phyloP scores from a whole-genome alignment of 192 early-diverging fungal species.

The Phlyctochytrium bullatum region DNA sequence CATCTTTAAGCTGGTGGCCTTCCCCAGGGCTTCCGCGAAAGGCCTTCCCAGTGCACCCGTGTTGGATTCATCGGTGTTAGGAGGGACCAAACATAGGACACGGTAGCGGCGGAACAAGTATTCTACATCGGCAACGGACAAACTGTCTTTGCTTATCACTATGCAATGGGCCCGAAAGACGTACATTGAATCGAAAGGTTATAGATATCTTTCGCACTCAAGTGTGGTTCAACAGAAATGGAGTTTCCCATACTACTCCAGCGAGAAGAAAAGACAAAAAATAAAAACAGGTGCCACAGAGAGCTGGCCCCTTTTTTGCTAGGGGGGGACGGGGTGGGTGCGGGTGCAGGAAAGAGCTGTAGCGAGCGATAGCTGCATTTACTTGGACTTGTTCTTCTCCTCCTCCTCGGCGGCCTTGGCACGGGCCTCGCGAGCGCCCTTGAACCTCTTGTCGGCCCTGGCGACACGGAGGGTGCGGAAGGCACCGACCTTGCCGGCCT shows the following conservation, averaged over 20 bases:
- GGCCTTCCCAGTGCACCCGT: not conserved
- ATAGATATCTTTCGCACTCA: not conserved
- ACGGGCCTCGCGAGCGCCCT: conserved; percentile 76
- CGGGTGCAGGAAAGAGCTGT: too few relatives aligned
- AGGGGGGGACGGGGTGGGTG: too few relatives aligned
- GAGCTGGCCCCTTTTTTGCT: too few relatives aligned
- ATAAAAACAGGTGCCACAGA: too few relatives aligned
- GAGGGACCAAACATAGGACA: not conserved
- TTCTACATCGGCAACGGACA: conserved; percentile 23
- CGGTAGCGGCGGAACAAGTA: conserved; percentile 26
- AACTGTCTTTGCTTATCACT: not conserved
- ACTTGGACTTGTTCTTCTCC: conserved; percentile 75
- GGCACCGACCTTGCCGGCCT: conserved; percentile 34
- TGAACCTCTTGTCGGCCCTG: conserved; percentile 68
- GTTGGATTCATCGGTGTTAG: conserved; percentile 9
- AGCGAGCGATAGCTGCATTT: too few relatives aligned
- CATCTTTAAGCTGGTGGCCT: not conserved
- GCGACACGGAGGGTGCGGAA: conserved; percentile 77
- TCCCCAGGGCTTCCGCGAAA: not conserved
- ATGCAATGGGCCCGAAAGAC: not conserved
- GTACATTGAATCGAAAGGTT: not conserved
- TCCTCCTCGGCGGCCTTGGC: conserved; percentile 78
- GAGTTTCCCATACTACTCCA: not conserved
- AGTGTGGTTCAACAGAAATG: not conserved
- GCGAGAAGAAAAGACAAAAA: too few relatives aligned